phyloP scores from a whole-genome alignment of 2,329 filamentous ascomycete genomes.

The Scedosporium dehoogii region DNA sequence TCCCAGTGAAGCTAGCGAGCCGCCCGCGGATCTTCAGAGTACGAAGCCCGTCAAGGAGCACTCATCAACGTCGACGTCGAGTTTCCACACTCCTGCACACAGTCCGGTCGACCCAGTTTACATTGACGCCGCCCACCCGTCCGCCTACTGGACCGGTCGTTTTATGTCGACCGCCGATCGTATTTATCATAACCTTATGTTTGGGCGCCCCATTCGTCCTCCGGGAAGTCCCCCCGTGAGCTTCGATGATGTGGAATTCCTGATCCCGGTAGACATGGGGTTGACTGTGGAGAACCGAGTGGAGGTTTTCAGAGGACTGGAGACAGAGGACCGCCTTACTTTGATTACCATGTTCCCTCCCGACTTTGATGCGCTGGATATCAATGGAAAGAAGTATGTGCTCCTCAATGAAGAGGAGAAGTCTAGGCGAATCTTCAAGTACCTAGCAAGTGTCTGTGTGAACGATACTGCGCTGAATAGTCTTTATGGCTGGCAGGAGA shows the following conservation, averaged over 20 bases:
- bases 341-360: neutral
- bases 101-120: conserved; percentile 15
- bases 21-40: neutral
- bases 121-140: conserved; percentile 32
- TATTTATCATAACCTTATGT: neutral
- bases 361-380: neutral
- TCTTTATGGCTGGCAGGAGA: conserved; percentile 37
- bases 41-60: neutral
- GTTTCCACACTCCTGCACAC: too few species aligned
- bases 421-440: conserved; percentile 31
- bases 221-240: neutral
- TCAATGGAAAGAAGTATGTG: neutral
- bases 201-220: neutral
- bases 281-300: neutral
- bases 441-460: conserved; percentile 35
- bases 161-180: conserved; percentile 47
- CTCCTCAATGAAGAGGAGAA: conserved; percentile 27
- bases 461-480: conserved; percentile 37
- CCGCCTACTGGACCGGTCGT: conserved; percentile 52
- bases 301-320: neutral
- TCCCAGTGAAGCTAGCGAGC: neutral
- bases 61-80: neutral
- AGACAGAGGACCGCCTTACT: neutral
- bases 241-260: neutral
- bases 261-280: neutral